These are phyloP conservation scores for Colletotrichum phormii DNA, from an alignment of 2,329 filamentous ascomycete species.

Conservation along the genomic window DNA sequence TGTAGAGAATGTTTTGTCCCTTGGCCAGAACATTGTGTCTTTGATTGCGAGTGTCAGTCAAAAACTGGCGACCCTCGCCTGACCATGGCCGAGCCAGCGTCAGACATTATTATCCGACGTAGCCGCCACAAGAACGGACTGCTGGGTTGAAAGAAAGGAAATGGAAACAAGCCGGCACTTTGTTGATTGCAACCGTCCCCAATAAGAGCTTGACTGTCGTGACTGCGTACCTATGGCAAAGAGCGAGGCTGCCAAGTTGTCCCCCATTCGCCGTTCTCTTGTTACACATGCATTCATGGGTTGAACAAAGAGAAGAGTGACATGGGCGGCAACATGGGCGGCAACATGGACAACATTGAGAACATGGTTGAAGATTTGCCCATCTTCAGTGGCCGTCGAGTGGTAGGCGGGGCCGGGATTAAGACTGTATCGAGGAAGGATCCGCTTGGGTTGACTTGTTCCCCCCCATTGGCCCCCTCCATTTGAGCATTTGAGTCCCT, in stretches of 20 bases:
- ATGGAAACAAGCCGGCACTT: not conserved
- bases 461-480: not conserved
- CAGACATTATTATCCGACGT: not conserved
- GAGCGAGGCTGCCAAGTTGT: not conserved
- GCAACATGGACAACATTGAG: not conserved
- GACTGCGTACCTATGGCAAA: not conserved
- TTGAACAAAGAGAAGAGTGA: not conserved
- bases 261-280: not conserved
- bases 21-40: not conserved
- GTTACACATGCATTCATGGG: slow-evolving; percentile 15
- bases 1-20: not conserved
- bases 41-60: not conserved
- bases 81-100: not conserved
- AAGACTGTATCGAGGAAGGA: slow-evolving; percentile 33
- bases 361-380: not conserved
- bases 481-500: not conserved
- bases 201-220: not conserved
- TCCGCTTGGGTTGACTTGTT: slow-evolving; percentile 17
- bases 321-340: not conserved
- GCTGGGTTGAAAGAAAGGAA: not conserved
- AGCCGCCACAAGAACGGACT: not conserved
- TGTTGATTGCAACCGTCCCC: not conserved
- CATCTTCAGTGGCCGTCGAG: slow-evolving; percentile 19
- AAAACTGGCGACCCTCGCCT: not conserved
- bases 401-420: slow-evolving; percentile 28